These are phyloP conservation scores for Hericium erinaceus DNA, from an alignment of 768 basidiomycete species.

Conservation along the genomic window DNA sequence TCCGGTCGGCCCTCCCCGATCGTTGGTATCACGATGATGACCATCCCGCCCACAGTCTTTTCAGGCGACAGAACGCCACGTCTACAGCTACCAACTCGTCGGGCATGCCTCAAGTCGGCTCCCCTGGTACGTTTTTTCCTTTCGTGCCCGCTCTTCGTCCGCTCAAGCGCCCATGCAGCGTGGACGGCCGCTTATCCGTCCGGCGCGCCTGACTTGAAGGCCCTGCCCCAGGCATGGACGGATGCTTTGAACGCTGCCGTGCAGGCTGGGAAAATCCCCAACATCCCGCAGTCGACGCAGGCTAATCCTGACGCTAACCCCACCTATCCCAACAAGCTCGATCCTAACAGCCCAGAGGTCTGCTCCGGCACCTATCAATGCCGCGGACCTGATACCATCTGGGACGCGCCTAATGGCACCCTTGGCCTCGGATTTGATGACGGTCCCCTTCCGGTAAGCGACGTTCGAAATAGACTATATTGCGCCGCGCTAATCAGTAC, in stretches of 20 bases:
- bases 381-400: constrained; percentile 23
- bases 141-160: not conserved
- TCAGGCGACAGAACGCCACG: constrained; percentile 12
- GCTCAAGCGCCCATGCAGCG: constrained; percentile 10
- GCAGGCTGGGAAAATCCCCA: constrained; percentile 28
- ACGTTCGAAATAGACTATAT: not conserved
- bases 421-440: constrained; percentile 28
- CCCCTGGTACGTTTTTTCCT: constrained; percentile 6
- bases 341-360: constrained; percentile 20
- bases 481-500: not conserved
- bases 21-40: constrained; percentile 18
- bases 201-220: constrained; percentile 18
- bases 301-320: constrained; percentile 9
- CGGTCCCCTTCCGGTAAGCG: constrained; percentile 22
- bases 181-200: constrained; percentile 27
- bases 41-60: constrained; percentile 19
- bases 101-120: constrained; percentile 14
- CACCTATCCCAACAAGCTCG: constrained; percentile 8
- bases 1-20: constrained; percentile 9
- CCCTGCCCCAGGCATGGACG: constrained; percentile 31
- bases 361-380: constrained; percentile 28
- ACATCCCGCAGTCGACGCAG: constrained; percentile 22
- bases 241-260: constrained; percentile 28
- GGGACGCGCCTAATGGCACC: constrained; percentile 31
- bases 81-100: not conserved